phyloP scores from a whole-genome alignment of 129 eudicot genomes.

The Deinandra increscens region DNA sequence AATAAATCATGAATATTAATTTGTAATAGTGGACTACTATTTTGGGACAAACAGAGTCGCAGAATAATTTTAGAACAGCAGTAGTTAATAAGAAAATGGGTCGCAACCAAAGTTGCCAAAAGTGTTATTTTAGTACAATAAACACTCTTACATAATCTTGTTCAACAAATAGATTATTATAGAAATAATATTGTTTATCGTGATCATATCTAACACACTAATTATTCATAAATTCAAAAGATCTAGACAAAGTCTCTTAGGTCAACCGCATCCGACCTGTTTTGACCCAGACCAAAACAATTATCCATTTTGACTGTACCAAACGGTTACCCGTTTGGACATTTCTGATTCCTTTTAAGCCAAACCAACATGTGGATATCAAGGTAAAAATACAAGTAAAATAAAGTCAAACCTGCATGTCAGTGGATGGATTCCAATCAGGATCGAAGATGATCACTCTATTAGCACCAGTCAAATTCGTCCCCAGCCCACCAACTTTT shows the following conservation, averaged over 20 bases:
- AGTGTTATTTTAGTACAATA: not conserved
- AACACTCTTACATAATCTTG: not conserved
- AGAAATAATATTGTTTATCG: not conserved
- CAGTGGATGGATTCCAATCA: conserved; percentile 98
- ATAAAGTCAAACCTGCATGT: conserved; percentile 70
- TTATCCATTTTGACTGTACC: not conserved
- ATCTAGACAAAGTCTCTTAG: not conserved
- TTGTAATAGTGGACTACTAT: not conserved
- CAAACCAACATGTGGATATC: not conserved
- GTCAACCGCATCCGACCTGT: not conserved
- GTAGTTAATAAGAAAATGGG: not conserved
- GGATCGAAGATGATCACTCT: conserved; percentile 97
- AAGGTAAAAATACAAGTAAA: not conserved
- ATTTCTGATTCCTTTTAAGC: not conserved
- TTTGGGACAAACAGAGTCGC: not conserved
- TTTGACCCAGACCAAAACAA: not conserved
- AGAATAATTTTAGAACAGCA: not conserved
- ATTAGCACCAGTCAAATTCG: conserved; percentile 91
- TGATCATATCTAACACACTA: not conserved
- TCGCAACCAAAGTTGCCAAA: not conserved
- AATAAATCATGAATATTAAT: not conserved
- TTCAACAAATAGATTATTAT: not conserved
- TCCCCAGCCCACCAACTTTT: conserved; percentile 96
- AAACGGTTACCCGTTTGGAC: not conserved
- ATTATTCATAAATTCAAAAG: not conserved